Base-by-base conservation (phyloP, 78 protist genomes). In the Cyanophora paradoxa region DNA sequence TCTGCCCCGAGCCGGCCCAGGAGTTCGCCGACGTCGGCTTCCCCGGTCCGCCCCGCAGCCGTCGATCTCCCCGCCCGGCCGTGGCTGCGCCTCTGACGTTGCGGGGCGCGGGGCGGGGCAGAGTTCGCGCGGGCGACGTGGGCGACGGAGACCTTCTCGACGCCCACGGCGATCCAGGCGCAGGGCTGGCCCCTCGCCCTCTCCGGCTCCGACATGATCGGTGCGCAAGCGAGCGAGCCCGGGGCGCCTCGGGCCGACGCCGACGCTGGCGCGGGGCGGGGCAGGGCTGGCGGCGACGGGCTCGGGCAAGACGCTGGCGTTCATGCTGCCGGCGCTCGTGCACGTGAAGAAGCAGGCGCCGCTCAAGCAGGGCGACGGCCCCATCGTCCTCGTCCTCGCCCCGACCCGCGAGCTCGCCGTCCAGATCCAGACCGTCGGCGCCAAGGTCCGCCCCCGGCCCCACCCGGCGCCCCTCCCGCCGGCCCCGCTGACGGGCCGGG, bases 371-470 rank as follows among this genome's bases (percentile, higher is more conserved):
- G 72, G 81, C 24, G 74, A 82, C 6, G 83, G 83, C 0, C 88
- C 88, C 41, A 30, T 41, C 11, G 78, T 41, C 1, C 26, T 88
- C 20, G 40, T 76, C 26, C 57, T 88, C 58, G 84, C 88, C 7
- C 92, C 92, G 1, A 84, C 89, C 26, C 86, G 93, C 19, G 89
- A 88, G 77, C 82, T 88, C 17, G 92, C 88, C 11, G 10, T 24
- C 30, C 92, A 88, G 77, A 83, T 81, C 65, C 62, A 67, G n/a
- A 13, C 50, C 44, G 82, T 73, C 31, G 33, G 57, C 10, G n/a
- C 30, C 26, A 73, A 74, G 31, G 63, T 36, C 63, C 19, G 63
- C 14, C 22, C 14, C 11, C 13, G 71, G 37, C 28, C 22, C 19
- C 57, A 58, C n/a, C n/a, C n/a, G n/a, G n/a, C n/a, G n/a, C n/a